phyloP scores from a whole-genome alignment of 2,329 filamentous ascomycete genomes.

The Fusarium bactridioides region DNA sequence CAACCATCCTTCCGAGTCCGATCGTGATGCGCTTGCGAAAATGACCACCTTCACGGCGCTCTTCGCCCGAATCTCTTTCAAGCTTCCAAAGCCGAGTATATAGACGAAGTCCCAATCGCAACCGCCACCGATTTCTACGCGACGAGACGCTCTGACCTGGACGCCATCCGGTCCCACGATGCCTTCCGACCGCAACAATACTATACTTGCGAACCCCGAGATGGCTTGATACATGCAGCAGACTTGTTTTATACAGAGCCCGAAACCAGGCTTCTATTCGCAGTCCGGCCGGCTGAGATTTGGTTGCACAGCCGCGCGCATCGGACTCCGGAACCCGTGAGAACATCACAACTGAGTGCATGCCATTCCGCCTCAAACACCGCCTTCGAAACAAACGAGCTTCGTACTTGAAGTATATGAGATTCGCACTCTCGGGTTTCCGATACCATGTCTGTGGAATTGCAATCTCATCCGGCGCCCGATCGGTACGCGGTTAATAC shows the following conservation, averaged over 20 bases:
- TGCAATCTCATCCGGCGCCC: not conserved
- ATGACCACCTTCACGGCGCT: not conserved
- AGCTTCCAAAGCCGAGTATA: not conserved
- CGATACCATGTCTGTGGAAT: rapidly evolving
- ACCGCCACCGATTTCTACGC: not conserved
- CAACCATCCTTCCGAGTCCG: not conserved
- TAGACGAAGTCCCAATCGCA: not conserved
- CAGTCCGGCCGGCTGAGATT: no score
- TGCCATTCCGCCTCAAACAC: not conserved
- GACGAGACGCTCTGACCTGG: not conserved
- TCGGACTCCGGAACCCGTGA: not conserved
- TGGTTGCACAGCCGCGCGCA: not conserved
- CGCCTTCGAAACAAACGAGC: not conserved
- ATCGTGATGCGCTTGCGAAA: not conserved
- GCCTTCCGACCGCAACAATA: not conserved
- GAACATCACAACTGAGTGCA: not conserved
- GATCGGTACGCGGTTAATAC: not conserved
- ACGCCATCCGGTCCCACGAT: not conserved
- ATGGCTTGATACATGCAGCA: not conserved
- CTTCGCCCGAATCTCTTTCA: not conserved
- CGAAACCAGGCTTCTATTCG: not conserved
- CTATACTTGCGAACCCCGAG: not conserved
- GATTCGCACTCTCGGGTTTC: not conserved
- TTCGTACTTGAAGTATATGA: rapidly evolving
- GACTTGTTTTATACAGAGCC: not conserved